Percentiles rank a stretch among this genome's conserved stretches.
Conservation (phyloP, 495 filamentous ascomycete genomes). For the Neurospora sp. region DNA sequence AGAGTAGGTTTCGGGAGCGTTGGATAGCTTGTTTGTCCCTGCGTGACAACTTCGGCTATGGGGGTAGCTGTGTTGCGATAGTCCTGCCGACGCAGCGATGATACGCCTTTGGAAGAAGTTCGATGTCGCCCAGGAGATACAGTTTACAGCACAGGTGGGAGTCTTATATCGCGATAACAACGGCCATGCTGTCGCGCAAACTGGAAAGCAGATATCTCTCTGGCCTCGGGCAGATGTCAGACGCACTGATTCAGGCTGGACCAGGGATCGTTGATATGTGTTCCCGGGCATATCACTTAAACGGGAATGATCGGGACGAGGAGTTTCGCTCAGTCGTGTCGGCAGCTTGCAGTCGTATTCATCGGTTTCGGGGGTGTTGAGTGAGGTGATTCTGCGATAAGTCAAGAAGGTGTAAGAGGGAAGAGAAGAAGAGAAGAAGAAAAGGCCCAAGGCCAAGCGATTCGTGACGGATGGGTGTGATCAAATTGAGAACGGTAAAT, state of each 20-base stretch:
- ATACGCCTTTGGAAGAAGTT: neutral
- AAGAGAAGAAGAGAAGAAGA: neutral
- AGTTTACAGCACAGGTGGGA: neutral
- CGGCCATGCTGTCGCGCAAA: neutral
- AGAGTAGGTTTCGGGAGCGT: neutral
- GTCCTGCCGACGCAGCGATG: neutral
- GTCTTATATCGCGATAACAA: neutral
- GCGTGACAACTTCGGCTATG: neutral
- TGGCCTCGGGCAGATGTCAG: neutral
- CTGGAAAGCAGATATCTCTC: neutral
- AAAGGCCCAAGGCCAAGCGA: neutral
- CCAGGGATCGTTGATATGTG: neutral
- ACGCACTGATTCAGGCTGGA: neutral
- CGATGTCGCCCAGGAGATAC: neutral
- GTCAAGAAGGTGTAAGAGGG: neutral
- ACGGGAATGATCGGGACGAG: neutral
- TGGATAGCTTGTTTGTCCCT: neutral
- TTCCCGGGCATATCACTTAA: neutral
- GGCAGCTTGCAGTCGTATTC: neutral
- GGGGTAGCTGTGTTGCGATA: neutral
- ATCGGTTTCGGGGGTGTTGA: neutral
- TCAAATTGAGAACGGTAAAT: neutral
- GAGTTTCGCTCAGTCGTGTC: neutral
- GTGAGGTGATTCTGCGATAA: neutral
- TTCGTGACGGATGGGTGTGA: neutral